Conservation (phyloP, 352 stramenopile species). For the Paralagenidium karlingii region DNA sequence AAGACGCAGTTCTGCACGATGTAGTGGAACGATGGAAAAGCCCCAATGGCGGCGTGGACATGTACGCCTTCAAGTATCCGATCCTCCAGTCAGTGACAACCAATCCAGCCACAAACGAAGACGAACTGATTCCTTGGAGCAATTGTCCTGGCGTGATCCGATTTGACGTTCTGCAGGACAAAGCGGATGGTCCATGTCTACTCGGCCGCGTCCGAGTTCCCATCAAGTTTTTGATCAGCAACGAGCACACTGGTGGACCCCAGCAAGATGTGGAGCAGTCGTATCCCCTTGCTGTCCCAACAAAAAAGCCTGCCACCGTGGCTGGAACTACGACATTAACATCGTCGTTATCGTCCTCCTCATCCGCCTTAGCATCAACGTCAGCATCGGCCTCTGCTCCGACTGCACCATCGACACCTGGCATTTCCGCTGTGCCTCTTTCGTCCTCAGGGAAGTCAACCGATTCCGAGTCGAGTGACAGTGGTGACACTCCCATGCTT, state of each 20-base stretch:
- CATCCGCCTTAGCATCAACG: too few relatives aligned
- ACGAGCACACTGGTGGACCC: slow-evolving; percentile 8
- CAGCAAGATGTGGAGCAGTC: slow-evolving; percentile 13
- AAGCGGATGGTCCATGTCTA: not conserved
- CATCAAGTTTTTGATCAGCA: slow-evolving; percentile 10
- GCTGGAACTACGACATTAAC: not conserved
- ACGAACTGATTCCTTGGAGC: slow-evolving; percentile 12
- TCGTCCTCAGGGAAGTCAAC: too few relatives aligned
- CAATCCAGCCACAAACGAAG: slow-evolving; percentile 3
- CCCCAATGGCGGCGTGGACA: slow-evolving; percentile 8
- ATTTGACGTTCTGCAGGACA: slow-evolving; percentile 20
- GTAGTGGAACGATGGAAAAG: slow-evolving; percentile 15
- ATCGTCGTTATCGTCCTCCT: too few relatives aligned
- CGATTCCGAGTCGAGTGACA: not conserved
- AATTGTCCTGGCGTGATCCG: slow-evolving; percentile 11
- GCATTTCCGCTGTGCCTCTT: too few relatives aligned
- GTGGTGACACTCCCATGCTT: slow-evolving; percentile 5
- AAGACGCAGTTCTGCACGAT: slow-evolving; percentile 14
- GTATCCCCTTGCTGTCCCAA: slow-evolving; percentile 6
- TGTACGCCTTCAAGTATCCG: slow-evolving; percentile 17
- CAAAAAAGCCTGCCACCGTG: not conserved
- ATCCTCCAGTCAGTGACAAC: slow-evolving; percentile 13
- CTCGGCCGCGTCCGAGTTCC: slow-evolving; percentile 13
- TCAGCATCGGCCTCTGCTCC: too few relatives aligned
- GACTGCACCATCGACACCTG: too few relatives aligned